Evolutionary conservation across 768 basidiomycete species (phyloP).

Genomic region (Phlegmacium glaucopus): DNA sequence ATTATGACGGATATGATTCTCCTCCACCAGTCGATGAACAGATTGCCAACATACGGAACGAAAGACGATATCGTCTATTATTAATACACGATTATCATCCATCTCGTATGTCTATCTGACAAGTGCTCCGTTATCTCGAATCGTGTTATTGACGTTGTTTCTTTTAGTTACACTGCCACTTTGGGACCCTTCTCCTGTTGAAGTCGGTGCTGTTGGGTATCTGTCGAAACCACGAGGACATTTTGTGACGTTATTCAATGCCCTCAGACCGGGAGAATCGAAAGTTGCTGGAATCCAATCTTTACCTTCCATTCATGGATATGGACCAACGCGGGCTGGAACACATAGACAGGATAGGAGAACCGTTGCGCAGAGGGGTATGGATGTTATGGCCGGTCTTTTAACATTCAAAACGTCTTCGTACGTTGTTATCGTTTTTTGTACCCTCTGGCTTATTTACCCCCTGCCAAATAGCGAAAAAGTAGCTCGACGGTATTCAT

Average conservation of each 20-base stretch:
- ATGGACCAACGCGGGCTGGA: constrained; percentile 52
- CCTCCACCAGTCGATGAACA: constrained; percentile 38
- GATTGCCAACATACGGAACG: constrained; percentile 46
- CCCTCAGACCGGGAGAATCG: constrained; percentile 49
- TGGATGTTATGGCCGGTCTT: constrained; percentile 45
- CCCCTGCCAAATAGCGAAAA: constrained; percentile 29
- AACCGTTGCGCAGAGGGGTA: constrained; percentile 44
- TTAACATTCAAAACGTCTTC: constrained; percentile 37
- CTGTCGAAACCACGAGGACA: constrained; percentile 60
- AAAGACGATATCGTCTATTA: constrained; percentile 65
- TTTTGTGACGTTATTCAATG: constrained; percentile 78
- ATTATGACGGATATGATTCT: constrained; percentile 37
- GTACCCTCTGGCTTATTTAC: not conserved
- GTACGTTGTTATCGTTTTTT: constrained; percentile 27
- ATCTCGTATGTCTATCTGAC: constrained; percentile 45
- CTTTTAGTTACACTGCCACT: constrained; percentile 58
- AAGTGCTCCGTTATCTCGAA: not conserved
- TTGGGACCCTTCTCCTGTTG: constrained; percentile 65
- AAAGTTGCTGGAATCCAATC: constrained; percentile 37
- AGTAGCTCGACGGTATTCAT: constrained; percentile 53
- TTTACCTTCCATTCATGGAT: constrained; percentile 61
- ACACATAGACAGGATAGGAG: constrained; percentile 55
- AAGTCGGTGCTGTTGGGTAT: constrained; percentile 78
- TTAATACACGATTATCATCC: constrained; percentile 68
- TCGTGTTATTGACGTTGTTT: constrained; percentile 3